Percentiles rank a stretch among this genome's conserved stretches.
Evolutionary conservation across 2,329 filamentous ascomycete species (phyloP).

Genomic region (Diaporthe velutina): DNA sequence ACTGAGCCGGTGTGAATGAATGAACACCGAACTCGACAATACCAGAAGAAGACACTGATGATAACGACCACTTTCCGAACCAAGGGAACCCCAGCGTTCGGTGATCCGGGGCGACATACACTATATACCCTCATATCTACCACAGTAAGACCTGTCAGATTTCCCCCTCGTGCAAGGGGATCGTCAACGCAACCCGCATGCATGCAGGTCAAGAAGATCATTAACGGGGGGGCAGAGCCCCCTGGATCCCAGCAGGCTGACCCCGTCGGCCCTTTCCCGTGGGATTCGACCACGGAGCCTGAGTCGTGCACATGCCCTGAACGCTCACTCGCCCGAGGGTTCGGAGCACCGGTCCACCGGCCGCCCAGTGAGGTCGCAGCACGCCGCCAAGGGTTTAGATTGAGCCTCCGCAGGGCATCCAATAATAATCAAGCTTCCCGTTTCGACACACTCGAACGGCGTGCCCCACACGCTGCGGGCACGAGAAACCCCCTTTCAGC

Average conservation of each 20-base stretch:
- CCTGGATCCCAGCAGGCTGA: slow-evolving; percentile 26
- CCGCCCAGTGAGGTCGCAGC: slow-evolving; percentile 15
- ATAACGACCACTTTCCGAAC: slow-evolving; percentile 8
- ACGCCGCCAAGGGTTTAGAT: slow-evolving; percentile 27
- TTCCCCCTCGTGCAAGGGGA: neutral
- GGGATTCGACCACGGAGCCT: slow-evolving; percentile 24
- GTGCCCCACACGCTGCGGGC: slow-evolving; percentile 1
- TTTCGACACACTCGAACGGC: slow-evolving; percentile 2
- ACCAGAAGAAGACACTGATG: slow-evolving; percentile 4
- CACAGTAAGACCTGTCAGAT: neutral
- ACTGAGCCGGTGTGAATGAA: slow-evolving; percentile 28
- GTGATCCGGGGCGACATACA: neutral
- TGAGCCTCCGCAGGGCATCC: slow-evolving; percentile 25
- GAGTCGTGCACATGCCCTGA: slow-evolving; percentile 26
- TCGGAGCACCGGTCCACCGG: slow-evolving; percentile 15
- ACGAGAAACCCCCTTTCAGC: slow-evolving; percentile 24
- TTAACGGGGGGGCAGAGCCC: slow-evolving; percentile 3
- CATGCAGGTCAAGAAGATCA: slow-evolving; percentile 29
- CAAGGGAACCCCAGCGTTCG: neutral
- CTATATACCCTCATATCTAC: neutral
- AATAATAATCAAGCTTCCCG: slow-evolving; percentile 16
- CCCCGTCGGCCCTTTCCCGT: slow-evolving; percentile 22
- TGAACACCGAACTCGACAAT: slow-evolving; percentile 25
- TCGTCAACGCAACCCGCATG: neutral
- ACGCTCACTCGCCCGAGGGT: slow-evolving; percentile 21